Evolutionary conservation across 192 early-diverging fungal genomes (phyloP), one percentile per base, ranked within the genome.

Genomic region (Coemansia sp.): DNA sequence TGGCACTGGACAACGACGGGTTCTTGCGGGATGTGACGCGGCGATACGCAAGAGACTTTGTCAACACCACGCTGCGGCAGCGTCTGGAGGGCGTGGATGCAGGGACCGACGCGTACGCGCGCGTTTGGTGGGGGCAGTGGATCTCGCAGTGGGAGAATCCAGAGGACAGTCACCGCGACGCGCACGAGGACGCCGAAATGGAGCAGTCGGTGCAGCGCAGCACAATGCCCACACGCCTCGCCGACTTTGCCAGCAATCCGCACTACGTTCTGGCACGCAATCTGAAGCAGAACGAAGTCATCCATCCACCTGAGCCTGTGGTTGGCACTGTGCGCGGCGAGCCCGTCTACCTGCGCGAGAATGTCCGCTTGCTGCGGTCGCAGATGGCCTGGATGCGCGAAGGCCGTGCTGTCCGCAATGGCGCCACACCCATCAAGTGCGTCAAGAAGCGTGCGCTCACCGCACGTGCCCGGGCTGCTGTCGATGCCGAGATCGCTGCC

Each of bases 181-280:
- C 72, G 27, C 23, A 65, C 3, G 88, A 93, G 61, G 80, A 86
- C 8, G 68, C 60, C 1, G 63, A 84, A 28, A 57, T 91, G 47
- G 62, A 78, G 19, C 61, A 69, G 23, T 52, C 57, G 0, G 70
- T 77, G 27, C 30, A 79, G 11, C 68, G 65, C 20, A 89, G 91
- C 53, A 61, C 64, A 11, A 94, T 97, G 87, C 95, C 95, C 2
- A 89, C 78, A 10, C 85, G 84, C 10, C 72, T 95, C 15, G 76
- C 82, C 0, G 89, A 87, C 23, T 95, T 95, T 82, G 88, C 91
- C 34, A 85, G 86, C 36, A 93, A 93, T 70, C 87, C 91, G 13
- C 65, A 91, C 83, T 94, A 85, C 30, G 85, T 67, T 13, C 79
- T 98, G 55, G 88, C 95, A 55, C 82, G 94, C 42, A 92, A 97